These are phyloP conservation scores for Dendrocalamus sinicus DNA, from an alignment of 176 grass and related monocot species.

Conservation along the genomic window DNA sequence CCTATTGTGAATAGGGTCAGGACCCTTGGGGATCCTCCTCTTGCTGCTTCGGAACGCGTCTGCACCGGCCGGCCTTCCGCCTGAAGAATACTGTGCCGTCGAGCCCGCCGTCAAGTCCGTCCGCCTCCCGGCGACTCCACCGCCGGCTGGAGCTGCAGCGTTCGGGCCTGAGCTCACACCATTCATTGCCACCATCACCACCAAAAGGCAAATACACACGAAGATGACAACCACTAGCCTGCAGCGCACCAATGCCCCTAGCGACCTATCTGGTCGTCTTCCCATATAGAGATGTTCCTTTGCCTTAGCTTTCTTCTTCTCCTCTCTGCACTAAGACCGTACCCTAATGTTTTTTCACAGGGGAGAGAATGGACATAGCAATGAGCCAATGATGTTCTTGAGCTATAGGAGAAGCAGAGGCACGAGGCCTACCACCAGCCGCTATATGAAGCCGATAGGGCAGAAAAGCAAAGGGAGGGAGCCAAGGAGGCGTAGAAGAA, in stretches of 20 bases:
- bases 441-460: constrained; percentile 36
- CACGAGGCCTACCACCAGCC: background rate
- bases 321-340: background rate
- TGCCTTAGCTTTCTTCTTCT: background rate
- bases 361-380: background rate
- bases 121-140: background rate
- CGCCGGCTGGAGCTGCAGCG: background rate
- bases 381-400: background rate
- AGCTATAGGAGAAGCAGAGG: constrained; percentile 20
- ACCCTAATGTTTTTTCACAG: background rate
- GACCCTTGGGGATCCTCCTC: constrained; percentile 73
- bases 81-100: background rate
- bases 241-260: constrained; percentile 47
- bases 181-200: constrained; percentile 34
- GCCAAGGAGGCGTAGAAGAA: background rate
- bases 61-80: background rate
- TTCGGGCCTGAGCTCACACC: background rate
- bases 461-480: constrained; percentile 34
- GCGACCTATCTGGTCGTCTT: constrained; percentile 31
- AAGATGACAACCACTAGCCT: constrained; percentile 27
- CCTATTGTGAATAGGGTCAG: constrained; percentile 89
- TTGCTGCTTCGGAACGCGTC: constrained; percentile 61
- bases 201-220: constrained; percentile 41
- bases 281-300: constrained; percentile 41
- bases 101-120: background rate